Evolutionary conservation across 2,329 filamentous ascomycete genomes (phyloP), one percentile per base, ranked within the genome.

Genomic region (Ilyonectria mors-panacis): DNA sequence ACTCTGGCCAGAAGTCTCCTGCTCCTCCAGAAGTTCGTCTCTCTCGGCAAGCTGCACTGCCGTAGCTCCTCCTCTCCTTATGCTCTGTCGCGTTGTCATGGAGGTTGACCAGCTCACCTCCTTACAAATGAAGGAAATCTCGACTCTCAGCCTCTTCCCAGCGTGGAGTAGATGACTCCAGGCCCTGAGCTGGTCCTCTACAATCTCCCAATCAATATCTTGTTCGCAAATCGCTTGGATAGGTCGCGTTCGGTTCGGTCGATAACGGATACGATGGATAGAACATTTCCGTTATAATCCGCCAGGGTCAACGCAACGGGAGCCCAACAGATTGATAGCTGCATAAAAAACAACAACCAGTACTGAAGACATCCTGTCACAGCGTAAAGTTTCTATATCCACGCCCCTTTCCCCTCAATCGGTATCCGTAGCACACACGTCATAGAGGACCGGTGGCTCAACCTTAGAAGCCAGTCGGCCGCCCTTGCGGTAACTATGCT

Each of bases 111-210:
- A 47, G 47, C 4, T 37, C 48, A 55, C 48, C 17, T 66, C 62
- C 39, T 65, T 66, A 13, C 63, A 65, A 45, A 65, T 59, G 47
- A 68, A 68, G 1, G 59, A 68, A 0, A 63, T 56, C 45, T 68
- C 63, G 39, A 68, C 35, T 56, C 61, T 62, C 23, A 62, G 60
- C 61, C 61, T 65, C 59, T 67, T 69, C 19, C 64, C 64, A 17
- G 55, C 30, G 33, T n/a, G 53, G 37, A 67, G 65, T 19, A 67
- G 65, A 48, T 6, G 53, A 26, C 65, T 63, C 67, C 42, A 69
- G 44, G 19, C 59, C 2, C 21, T 50, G 2, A 69, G 61, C 8
- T 67, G 57, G n/a, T 54, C 56, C 64, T 67, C 58, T n/a, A 51
- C 56, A 21, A 62, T 44, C 44, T 28, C 0, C 67, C 60, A 69